Percentiles rank a stretch among this genome's conserved stretches.
phyloP scores from a whole-genome alignment of 305 asterid species.

The Fraxinus sp. region DNA sequence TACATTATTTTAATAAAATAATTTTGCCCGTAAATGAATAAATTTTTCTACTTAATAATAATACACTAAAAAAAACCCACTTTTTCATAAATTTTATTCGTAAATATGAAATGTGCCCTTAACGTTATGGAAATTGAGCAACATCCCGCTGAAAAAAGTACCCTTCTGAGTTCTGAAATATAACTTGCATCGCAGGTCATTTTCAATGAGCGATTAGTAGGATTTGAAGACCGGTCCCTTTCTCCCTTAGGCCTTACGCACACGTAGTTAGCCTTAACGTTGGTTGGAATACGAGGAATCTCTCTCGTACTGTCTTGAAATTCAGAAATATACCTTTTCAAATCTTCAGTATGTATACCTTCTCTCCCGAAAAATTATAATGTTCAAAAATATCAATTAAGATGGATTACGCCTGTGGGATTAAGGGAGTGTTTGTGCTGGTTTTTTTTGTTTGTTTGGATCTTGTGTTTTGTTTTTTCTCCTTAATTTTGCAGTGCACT shows the following conservation, averaged over 20 bases:
- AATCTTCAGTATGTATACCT: not conserved
- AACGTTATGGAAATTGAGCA: no score
- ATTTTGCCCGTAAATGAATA: no score
- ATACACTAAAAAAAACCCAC: no score
- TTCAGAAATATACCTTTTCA: not conserved
- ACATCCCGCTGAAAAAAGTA: no score
- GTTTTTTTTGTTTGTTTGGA: not conserved
- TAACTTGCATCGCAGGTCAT: no score
- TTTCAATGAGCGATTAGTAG: not conserved
- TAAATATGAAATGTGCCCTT: no score
- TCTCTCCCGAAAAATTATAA: not conserved
- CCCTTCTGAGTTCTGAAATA: no score
- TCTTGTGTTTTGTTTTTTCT: not conserved
- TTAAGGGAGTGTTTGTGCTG: not conserved
- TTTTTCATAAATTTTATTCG: no score
- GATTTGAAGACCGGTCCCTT: not conserved
- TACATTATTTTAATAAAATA: no score
- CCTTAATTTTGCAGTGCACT: constrained; percentile 2
- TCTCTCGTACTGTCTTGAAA: not conserved
- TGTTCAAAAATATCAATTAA: not conserved
- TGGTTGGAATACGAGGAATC: not conserved
- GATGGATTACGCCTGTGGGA: not conserved
- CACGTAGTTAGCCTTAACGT: not conserved
- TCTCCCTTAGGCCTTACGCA: not conserved
- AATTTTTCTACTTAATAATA: no score